Percentiles rank a stretch among this genome's conserved stretches.
These are phyloP conservation scores for Gaeumannomyces sp. DNA, from an alignment of 2,329 filamentous ascomycete species.

Conservation along the genomic window DNA sequence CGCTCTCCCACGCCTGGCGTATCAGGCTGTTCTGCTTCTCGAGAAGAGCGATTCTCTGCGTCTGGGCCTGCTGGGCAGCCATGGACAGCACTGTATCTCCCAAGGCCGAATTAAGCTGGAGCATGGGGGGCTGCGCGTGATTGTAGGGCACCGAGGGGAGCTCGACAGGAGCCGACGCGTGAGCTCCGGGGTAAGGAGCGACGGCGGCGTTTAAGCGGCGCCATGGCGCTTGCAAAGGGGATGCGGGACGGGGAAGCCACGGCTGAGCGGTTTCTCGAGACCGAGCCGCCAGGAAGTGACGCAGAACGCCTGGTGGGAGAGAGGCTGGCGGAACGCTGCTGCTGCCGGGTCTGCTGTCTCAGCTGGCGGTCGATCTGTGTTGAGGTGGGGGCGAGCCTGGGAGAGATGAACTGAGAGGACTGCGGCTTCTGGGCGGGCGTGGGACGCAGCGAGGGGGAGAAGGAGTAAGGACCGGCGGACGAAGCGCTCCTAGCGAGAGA, in stretches of 20 bases:
- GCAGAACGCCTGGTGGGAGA: slow-evolving; percentile 22
- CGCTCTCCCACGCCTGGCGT: slow-evolving; percentile 46
- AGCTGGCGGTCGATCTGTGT: slow-evolving; percentile 19
- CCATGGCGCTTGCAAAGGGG: slow-evolving; percentile 1
- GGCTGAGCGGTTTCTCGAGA: slow-evolving; percentile 14
- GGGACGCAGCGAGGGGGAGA: slow-evolving; percentile 15
- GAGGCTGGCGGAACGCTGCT: slow-evolving; percentile 25
- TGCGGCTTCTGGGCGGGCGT: slow-evolving; percentile 16
- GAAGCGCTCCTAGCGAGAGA: not conserved
- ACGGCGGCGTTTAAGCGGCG: slow-evolving; percentile 3
- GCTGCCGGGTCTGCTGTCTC: slow-evolving; percentile 9
- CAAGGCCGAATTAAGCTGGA: slow-evolving; percentile 19
- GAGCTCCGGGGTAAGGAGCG: not conserved
- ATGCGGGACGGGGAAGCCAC: slow-evolving; percentile 18
- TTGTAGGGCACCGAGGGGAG: not conserved
- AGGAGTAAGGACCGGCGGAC: slow-evolving; percentile 17
- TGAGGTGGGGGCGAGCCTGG: slow-evolving; percentile 19
- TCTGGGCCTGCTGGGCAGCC: slow-evolving; percentile 15
- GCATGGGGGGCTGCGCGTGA: slow-evolving; percentile 6
- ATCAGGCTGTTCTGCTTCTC: slow-evolving; percentile 36
- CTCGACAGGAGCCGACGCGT: slow-evolving; percentile 10
- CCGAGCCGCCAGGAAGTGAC: slow-evolving; percentile 5
- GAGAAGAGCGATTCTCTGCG: slow-evolving; percentile 33
- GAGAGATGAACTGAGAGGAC: slow-evolving; percentile 20
- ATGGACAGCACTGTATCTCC: slow-evolving; percentile 18